Evolutionary conservation across 2,329 filamentous ascomycete species (phyloP).

Genomic region (Zymoseptoria ardabiliae): DNA sequence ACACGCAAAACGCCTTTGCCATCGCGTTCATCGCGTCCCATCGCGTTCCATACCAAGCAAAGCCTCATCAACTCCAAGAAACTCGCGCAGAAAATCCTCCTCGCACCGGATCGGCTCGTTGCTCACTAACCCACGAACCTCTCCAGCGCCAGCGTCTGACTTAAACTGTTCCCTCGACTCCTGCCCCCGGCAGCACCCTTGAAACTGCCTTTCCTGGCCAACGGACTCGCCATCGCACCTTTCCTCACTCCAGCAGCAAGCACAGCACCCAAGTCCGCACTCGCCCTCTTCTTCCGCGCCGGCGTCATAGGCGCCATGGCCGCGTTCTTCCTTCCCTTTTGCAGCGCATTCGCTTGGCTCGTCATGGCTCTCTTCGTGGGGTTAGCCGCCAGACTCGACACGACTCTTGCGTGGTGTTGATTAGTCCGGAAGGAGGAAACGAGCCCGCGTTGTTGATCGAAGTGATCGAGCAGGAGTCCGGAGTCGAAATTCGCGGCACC

Average conservation of each 20-base stretch:
- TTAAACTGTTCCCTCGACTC: constrained; percentile 17
- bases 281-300: constrained; percentile 43
- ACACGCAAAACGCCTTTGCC: no score
- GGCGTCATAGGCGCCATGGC: constrained; percentile 63
- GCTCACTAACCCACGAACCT: constrained; percentile 6
- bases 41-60: no score
- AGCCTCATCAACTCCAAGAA: no score
- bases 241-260: constrained; percentile 26
- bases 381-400: constrained; percentile 52
- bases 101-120: neutral
- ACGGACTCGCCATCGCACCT: constrained; percentile 9
- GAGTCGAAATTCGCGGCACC: constrained; percentile 3
- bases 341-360: constrained; percentile 54
- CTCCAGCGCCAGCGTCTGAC: constrained; percentile 15
- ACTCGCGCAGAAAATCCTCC: no score
- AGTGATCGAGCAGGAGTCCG: constrained; percentile 53
- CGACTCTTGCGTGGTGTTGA: constrained; percentile 44
- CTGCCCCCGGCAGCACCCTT: constrained; percentile 1
- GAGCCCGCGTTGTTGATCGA: constrained; percentile 54
- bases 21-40: no score
- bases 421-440: constrained; percentile 70
- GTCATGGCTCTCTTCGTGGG: constrained; percentile 55
- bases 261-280: constrained; percentile 20
- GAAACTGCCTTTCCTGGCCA: constrained; percentile 7
- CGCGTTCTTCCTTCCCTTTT: constrained; percentile 58